Percentiles rank a stretch among this genome's conserved stretches.
Evolutionary conservation across 768 basidiomycete genomes (phyloP).

Genomic region (Hericium erinaceus): DNA sequence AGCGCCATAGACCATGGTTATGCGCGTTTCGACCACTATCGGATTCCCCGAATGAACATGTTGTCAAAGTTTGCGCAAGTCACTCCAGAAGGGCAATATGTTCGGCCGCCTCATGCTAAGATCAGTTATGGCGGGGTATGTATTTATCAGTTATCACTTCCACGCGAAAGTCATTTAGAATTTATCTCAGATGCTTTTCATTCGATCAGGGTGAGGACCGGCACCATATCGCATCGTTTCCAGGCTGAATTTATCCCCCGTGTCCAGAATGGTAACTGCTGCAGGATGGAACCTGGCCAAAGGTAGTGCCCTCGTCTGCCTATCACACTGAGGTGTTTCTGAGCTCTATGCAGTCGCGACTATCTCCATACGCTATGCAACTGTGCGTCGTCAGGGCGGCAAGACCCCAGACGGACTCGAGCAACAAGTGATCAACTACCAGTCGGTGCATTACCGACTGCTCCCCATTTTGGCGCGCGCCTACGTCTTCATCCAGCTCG

Average conservation of each 20-base stretch:
- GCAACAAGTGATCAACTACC: constrained; percentile 59
- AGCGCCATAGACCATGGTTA: constrained; percentile 58
- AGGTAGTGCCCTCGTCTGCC: constrained; percentile 29
- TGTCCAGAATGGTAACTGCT: constrained; percentile 48
- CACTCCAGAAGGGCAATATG: constrained; percentile 53
- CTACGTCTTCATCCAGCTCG: constrained; percentile 61
- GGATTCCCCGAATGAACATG: constrained; percentile 64
- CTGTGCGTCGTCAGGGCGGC: constrained; percentile 62
- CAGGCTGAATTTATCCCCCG: background rate
- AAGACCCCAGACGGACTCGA: constrained; percentile 44
- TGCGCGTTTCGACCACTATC: constrained; percentile 53
- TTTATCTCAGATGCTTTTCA: constrained; percentile 55
- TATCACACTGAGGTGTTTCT: background rate
- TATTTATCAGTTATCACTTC: constrained; percentile 7
- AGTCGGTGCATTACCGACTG: constrained; percentile 65
- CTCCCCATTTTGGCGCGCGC: constrained; percentile 61
- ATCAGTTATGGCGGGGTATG: constrained; percentile 67
- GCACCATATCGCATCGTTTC: background rate
- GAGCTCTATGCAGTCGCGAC: constrained; percentile 35
- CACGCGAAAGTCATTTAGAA: background rate
- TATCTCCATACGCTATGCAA: constrained; percentile 62
- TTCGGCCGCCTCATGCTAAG: constrained; percentile 62
- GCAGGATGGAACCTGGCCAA: constrained; percentile 58
- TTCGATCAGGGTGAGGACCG: constrained; percentile 47
- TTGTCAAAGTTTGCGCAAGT: constrained; percentile 67